Percentiles rank a stretch among this genome's conserved stretches.
phyloP scores from a whole-genome alignment of 768 basidiomycete genomes.

The Cystofilobasidium bisporidii region DNA sequence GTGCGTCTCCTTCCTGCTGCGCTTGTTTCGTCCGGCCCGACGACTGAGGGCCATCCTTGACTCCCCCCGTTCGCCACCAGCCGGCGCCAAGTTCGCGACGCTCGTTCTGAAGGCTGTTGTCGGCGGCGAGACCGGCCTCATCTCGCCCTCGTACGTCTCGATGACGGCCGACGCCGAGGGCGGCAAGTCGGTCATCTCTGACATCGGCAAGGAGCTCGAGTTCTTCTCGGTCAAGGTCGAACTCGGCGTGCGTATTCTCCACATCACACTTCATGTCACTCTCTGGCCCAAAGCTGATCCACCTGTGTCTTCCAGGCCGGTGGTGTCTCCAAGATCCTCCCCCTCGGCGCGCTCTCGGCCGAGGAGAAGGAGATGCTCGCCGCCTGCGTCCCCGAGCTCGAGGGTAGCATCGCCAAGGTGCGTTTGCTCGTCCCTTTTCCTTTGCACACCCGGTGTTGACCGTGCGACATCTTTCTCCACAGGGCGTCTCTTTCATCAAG shows the following conservation, averaged over 20 bases:
- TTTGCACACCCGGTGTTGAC: not conserved
- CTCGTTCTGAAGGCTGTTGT: constrained; percentile 52
- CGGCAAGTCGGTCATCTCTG: constrained; percentile 26
- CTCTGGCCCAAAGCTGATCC: not conserved
- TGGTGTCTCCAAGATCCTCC: constrained; percentile 70
- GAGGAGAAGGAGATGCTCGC: constrained; percentile 67
- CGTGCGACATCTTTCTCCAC: too few species aligned
- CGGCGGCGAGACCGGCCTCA: constrained; percentile 57
- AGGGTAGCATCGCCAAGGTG: constrained; percentile 53
- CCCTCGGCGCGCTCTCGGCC: constrained; percentile 64
- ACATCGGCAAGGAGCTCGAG: constrained; percentile 47
- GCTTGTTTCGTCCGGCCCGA: too few species aligned
- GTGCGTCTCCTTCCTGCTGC: constrained; percentile 24
- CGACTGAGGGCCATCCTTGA: not conserved
- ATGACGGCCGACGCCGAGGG: constrained; percentile 65
- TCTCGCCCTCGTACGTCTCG: constrained; percentile 70
- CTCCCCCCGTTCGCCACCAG: constrained; percentile 32
- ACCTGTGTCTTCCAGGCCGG: constrained; percentile 56
- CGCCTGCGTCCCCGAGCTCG: constrained; percentile 71
- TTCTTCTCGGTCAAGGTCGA: constrained; percentile 85
- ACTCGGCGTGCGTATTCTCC: constrained; percentile 58
- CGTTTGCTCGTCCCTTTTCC: not conserved
- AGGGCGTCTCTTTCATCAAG: constrained; percentile 33
- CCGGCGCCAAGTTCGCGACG: constrained; percentile 62
- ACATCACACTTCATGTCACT: not conserved